A percentile compares a stretch with the other conserved stretches of the same genome.
Evolutionary conservation across 2,329 filamentous ascomycete genomes (phyloP).

Genomic region (Ophiostoma angusticollis): DNA sequence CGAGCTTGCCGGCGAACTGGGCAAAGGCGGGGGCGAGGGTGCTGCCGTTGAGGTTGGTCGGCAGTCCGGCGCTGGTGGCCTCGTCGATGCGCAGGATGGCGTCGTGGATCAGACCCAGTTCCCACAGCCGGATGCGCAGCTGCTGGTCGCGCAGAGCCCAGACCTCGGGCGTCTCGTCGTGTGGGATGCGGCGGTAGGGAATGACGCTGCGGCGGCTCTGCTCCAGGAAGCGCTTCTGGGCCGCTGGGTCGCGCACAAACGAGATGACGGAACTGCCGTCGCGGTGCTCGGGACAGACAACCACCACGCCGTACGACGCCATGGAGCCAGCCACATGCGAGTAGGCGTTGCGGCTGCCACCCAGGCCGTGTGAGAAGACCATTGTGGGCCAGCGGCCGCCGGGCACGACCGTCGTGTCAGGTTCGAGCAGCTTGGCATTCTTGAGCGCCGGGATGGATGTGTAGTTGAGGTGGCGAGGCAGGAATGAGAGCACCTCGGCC

Average conservation of each 20-base stretch:
- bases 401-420: constrained; percentile 24
- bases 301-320: constrained; percentile 68
- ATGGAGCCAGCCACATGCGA: constrained; percentile 70
- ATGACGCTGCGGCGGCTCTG: constrained; percentile 25
- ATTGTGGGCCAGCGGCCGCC: constrained; percentile 61
- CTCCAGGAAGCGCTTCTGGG: constrained; percentile 26
- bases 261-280: constrained; percentile 70
- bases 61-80: constrained; percentile 30
- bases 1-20: constrained; percentile 48
- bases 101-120: constrained; percentile 58
- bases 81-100: constrained; percentile 54
- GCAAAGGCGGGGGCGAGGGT: constrained; percentile 36
- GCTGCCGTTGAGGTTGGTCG: constrained; percentile 40
- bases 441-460: constrained; percentile 60
- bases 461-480: constrained; percentile 61
- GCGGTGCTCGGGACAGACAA: constrained; percentile 70
- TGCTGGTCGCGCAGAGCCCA: constrained; percentile 58
- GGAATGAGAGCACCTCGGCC: constrained; percentile 48
- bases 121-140: constrained; percentile 64
- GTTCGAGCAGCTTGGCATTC: constrained; percentile 50
- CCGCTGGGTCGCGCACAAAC: constrained; percentile 50
- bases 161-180: constrained; percentile 51
- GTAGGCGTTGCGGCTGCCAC: constrained; percentile 70
- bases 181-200: constrained; percentile 42
- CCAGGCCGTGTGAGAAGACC: constrained; percentile 77